These are phyloP conservation scores for Dryas octopetala DNA, from an alignment of 306 rosid genomes.

Conservation along the genomic window DNA sequence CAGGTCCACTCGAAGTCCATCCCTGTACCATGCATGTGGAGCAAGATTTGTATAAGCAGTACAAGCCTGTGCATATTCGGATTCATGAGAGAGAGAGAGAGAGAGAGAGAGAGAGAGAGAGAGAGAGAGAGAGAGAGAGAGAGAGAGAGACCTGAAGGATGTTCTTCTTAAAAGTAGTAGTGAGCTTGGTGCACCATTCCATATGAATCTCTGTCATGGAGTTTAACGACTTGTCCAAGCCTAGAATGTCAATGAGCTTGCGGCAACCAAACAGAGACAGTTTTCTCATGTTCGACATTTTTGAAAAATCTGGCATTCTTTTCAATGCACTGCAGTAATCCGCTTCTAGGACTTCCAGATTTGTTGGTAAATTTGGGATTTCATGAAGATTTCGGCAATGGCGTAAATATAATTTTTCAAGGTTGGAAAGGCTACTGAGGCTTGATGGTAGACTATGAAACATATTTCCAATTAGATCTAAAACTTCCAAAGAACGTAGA, in stretches of 20 bases:
- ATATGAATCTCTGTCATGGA: slow-evolving; percentile 3
- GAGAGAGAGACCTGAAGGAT: slow-evolving; percentile 26
- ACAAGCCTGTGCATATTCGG: no score
- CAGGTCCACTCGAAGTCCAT: slow-evolving; percentile 3
- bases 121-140: not conserved
- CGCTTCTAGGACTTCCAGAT: not conserved
- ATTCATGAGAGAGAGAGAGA: no score
- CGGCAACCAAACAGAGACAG: slow-evolving; percentile 12
- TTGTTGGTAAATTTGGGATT: slow-evolving; percentile 9
- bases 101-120: not conserved
- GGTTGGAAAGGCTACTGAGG: slow-evolving; percentile 8
- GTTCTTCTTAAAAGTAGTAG: slow-evolving; percentile 1
- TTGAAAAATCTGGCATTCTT: slow-evolving; percentile 11
- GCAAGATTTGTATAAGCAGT: no score
- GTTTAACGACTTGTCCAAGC: slow-evolving; percentile 11
- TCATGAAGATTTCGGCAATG: not conserved
- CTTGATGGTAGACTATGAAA: not conserved
- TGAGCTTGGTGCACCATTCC: slow-evolving; percentile 16
- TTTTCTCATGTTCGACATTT: not conserved
- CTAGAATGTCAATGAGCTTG: slow-evolving; percentile 17
- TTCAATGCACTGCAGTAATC: not conserved
- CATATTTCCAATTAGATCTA: not conserved
- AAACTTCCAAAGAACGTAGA: not conserved
- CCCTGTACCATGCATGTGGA: slow-evolving; percentile 18
- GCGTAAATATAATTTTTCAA: not conserved